phyloP scores from a whole-genome alignment of 2,329 filamentous ascomycete species.

The Diplodia mutila region DNA sequence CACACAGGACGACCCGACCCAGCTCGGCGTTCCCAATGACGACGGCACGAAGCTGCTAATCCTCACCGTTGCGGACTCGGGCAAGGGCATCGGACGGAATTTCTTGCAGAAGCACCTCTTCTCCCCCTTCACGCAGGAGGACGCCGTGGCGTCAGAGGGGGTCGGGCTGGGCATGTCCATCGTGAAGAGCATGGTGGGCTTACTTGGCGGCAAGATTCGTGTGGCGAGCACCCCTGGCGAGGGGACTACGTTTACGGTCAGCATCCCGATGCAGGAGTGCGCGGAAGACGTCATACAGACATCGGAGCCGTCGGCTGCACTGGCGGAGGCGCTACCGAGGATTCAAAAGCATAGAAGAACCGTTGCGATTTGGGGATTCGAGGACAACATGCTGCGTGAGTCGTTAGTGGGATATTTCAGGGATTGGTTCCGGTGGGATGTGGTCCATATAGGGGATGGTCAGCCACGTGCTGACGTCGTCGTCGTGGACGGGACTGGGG shows the following conservation, averaged over 20 bases:
- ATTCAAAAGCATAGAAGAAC: neutral
- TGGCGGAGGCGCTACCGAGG: neutral
- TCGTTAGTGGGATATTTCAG: neutral
- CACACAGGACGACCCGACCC: neutral
- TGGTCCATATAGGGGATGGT: neutral
- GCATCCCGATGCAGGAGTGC: constrained; percentile 10
- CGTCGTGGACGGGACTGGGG: constrained; percentile 3
- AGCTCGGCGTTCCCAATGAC: constrained; percentile 29
- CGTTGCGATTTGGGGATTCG: constrained; percentile 1
- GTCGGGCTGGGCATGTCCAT: constrained; percentile 46
- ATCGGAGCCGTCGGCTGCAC: neutral
- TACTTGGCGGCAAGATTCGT: constrained; percentile 42
- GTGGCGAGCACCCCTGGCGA: constrained; percentile 40
- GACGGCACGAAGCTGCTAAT: constrained; percentile 12
- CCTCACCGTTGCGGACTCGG: constrained; percentile 43
- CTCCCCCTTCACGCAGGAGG: constrained; percentile 46
- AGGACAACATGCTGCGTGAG: neutral
- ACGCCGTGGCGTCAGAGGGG: constrained; percentile 39
- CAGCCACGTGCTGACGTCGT: neutral
- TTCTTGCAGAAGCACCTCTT: constrained; percentile 43
- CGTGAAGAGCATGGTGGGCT: constrained; percentile 44
- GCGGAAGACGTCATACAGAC: neutral
- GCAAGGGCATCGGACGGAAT: constrained; percentile 45
- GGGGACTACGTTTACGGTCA: constrained; percentile 40
- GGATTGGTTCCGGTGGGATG: constrained; percentile 6